Conservation (phyloP, 306 rosid species). For the Trichosanthes cucumerina region DNA sequence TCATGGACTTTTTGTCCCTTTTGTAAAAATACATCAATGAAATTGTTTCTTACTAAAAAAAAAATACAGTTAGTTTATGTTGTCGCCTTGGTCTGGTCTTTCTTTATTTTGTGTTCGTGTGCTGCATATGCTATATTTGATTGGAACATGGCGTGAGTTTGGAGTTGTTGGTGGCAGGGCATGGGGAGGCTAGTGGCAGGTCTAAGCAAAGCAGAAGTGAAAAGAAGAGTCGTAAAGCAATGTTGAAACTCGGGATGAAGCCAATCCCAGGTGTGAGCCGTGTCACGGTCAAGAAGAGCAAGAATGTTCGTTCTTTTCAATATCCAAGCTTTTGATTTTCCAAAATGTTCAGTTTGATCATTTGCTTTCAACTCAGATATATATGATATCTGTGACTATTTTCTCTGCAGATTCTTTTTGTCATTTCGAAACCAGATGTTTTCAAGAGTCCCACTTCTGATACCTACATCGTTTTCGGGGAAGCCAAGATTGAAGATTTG, state of each 20-base stretch:
- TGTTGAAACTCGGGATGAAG: slow-evolving; percentile 85
- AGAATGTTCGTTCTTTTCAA: slow-evolving; percentile 40
- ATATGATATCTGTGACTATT: not conserved
- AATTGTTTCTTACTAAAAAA: too few species aligned
- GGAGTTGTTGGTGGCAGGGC: slow-evolving; percentile 8
- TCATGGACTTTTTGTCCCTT: too few species aligned
- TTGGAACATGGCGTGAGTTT: not conserved
- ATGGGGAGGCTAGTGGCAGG: slow-evolving; percentile 64
- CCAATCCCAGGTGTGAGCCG: slow-evolving; percentile 77
- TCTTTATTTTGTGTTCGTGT: not conserved
- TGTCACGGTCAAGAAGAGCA: slow-evolving; percentile 82
- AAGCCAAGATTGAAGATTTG: slow-evolving; percentile 85
- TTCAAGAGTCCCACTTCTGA: slow-evolving; percentile 90
- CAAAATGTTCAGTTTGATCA: not conserved
- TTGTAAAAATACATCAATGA: too few species aligned
- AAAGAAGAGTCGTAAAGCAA: slow-evolving; percentile 85
- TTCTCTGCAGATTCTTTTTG: slow-evolving; percentile 52
- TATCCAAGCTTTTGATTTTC: not conserved
- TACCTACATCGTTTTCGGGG: slow-evolving; percentile 74
- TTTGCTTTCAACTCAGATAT: not conserved
- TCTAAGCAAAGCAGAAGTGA: slow-evolving; percentile 89
- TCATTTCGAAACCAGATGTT: slow-evolving; percentile 81
- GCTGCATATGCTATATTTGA: not conserved
- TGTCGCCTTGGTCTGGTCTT: not conserved
- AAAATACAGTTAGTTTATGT: not conserved